phyloP scores from a whole-genome alignment of 805 yeast species.

The Saturnispora silvae region DNA sequence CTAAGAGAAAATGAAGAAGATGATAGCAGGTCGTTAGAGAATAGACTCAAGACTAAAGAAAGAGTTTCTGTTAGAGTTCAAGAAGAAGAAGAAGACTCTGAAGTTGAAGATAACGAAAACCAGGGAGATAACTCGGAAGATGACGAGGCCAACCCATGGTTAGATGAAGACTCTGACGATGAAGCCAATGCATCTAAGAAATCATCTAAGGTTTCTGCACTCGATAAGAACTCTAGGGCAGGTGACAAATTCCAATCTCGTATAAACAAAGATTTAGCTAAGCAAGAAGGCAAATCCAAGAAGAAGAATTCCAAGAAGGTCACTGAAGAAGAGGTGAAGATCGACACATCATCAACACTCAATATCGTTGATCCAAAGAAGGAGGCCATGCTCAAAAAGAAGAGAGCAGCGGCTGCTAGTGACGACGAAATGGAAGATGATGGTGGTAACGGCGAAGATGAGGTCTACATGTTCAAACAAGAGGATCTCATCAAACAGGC shows the following conservation, averaged over 20 bases:
- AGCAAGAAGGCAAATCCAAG: conserved; percentile 23
- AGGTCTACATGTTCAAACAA: conserved; percentile 56
- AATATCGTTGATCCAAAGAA: conserved; percentile 36
- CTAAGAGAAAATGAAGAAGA: conserved; percentile 41
- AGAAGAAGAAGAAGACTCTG: conserved; percentile 3
- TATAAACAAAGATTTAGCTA: conserved; percentile 26
- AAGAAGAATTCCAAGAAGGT: conserved; percentile 14
- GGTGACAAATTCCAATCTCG: conserved; percentile 37
- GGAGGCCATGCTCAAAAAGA: too few species aligned
- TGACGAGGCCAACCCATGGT: conserved; percentile 42
- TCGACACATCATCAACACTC: conserved; percentile 46
- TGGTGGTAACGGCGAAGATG: conserved; percentile 35
- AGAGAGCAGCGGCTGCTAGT: conserved; percentile 7
- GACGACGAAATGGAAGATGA: conserved; percentile 33
- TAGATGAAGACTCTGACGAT: conserved; percentile 22
- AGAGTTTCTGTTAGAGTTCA: conserved; percentile 6
- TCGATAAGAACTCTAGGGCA: conserved; percentile 41
- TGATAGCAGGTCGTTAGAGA: conserved; percentile 35
- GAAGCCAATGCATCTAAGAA: conserved; percentile 16
- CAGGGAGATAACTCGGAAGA: conserved; percentile 8
- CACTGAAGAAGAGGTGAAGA: conserved; percentile 26
- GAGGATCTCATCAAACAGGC: conserved; percentile 80
- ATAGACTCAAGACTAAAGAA: conserved; percentile 25
- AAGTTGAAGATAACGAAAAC: conserved; percentile 7
- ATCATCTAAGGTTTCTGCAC: conserved; percentile 36